A percentile compares a stretch with the other conserved stretches of the same genome.
Conservation (phyloP, 768 basidiomycete species). For the Coprinopsis marcescibilis region DNA sequence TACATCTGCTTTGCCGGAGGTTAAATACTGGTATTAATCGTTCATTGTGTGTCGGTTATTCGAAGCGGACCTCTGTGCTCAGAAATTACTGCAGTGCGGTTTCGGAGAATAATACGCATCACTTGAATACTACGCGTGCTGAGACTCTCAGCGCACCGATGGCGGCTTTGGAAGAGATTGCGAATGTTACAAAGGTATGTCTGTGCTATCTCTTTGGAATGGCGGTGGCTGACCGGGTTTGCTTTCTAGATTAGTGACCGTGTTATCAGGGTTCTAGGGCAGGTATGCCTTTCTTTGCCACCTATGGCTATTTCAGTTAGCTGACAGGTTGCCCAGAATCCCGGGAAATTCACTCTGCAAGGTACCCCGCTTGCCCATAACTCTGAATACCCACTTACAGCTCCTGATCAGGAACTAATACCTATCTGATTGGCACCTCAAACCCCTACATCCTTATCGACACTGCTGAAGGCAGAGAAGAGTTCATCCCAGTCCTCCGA, state of each 20-base stretch:
- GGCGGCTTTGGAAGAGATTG: conserved; percentile 37
- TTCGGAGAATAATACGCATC: too few relatives aligned
- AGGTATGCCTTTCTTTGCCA: too few relatives aligned
- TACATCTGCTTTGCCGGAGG: neutral
- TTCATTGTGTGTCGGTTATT: too few relatives aligned
- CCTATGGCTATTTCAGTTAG: too few relatives aligned
- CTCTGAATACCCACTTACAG: neutral
- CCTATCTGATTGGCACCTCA: conserved; percentile 69
- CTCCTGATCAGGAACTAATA: conserved; percentile 67
- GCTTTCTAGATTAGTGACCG: conserved; percentile 54
- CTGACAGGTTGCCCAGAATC: conserved; percentile 76
- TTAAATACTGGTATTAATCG: neutral
- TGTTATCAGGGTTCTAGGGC: conserved; percentile 67
- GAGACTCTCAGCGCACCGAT: neutral
- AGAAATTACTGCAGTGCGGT: too few relatives aligned
- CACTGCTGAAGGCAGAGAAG: conserved; percentile 67
- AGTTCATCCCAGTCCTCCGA: conserved; percentile 64
- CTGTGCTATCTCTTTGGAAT: neutral
- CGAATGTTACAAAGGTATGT: conserved; percentile 49
- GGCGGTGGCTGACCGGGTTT: conserved; percentile 6
- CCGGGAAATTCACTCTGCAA: conserved; percentile 84
- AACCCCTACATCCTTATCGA: conserved; percentile 80
- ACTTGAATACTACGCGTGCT: too few relatives aligned
- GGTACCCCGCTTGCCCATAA: conserved; percentile 34
- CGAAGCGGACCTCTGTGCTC: too few relatives aligned